Evolutionary conservation across 75 land plant species (phyloP).

Genomic region (Pseudotsuga menziesii): DNA sequence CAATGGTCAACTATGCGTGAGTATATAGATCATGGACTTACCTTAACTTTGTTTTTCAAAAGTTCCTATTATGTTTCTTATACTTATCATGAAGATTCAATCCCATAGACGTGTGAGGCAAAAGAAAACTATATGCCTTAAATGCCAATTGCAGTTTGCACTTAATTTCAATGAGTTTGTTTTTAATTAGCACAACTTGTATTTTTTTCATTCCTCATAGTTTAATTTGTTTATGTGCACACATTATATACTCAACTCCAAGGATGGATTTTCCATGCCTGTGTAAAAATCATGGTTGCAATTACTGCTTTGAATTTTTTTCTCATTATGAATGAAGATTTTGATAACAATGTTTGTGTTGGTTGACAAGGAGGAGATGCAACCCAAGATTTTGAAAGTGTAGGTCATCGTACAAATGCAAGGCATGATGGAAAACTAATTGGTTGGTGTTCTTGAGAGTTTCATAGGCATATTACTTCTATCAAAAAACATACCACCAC

Average conservation of each 20-base stretch:
- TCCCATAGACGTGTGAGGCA: not conserved
- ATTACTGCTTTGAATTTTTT: not conserved
- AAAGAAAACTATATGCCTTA: not conserved
- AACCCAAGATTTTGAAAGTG: conserved; percentile 27
- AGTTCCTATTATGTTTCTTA: not conserved
- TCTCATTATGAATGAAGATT: not conserved
- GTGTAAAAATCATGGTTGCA: not conserved
- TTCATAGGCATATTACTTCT: conserved; percentile 10
- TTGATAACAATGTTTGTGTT: not conserved
- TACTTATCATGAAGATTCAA: not conserved
- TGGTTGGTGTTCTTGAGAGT: conserved; percentile 17
- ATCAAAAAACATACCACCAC: conserved; percentile 9
- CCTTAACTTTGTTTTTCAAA: not conserved
- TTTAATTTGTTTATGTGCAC: not conserved
- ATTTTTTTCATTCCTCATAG: not conserved
- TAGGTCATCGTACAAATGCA: conserved; percentile 25
- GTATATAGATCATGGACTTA: not conserved
- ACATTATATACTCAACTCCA: not conserved
- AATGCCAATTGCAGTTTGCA: too few relatives aligned
- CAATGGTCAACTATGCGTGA: not conserved
- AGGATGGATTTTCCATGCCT: not conserved
- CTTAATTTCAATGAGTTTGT: not conserved
- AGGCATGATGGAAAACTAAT: conserved; percentile 20
- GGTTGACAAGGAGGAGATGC: conserved; percentile 27
- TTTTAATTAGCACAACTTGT: not conserved